A percentile compares a stretch with the other conserved stretches of the same genome.
These are phyloP conservation scores for Tolypocladium album DNA, from an alignment of 2,329 filamentous ascomycete species.

Conservation along the genomic window DNA sequence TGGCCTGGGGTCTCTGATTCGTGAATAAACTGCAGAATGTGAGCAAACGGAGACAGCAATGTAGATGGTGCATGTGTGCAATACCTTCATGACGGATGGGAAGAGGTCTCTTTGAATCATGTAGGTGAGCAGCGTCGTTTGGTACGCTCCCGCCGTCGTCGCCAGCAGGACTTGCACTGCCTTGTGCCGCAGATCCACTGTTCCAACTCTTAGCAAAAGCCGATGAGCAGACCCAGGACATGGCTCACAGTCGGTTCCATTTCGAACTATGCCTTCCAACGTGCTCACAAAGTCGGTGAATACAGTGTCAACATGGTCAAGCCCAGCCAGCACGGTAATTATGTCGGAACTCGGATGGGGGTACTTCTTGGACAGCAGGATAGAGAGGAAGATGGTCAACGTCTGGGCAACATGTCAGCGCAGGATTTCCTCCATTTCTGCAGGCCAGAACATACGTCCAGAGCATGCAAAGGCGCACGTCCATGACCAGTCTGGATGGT, in stretches of 20 bases:
- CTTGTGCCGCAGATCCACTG: conserved; percentile 65
- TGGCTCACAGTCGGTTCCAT: conserved; percentile 56
- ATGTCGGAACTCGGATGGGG: conserved; percentile 93
- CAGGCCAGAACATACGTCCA: conserved; percentile 56
- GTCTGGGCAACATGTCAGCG: conserved; percentile 45
- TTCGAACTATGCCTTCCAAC: conserved; percentile 74
- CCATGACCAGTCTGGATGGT: conserved; percentile 52
- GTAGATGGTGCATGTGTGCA: neutral
- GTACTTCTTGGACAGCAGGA: conserved; percentile 78
- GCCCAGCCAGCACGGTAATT: conserved; percentile 77
- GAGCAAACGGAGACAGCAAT: neutral
- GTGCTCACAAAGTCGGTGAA: conserved; percentile 82
- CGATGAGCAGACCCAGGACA: neutral
- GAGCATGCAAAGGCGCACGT: conserved; percentile 63
- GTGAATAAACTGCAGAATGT: conserved; percentile 56
- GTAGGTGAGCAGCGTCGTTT: conserved; percentile 88
- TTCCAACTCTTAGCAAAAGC: conserved; percentile 13
- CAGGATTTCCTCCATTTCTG: conserved; percentile 2
- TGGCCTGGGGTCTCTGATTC: conserved; percentile 56
- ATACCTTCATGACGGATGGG: conserved; percentile 84
- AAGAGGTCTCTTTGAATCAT: conserved; percentile 93
- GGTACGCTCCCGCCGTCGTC: conserved; percentile 86
- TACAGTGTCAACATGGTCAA: conserved; percentile 76
- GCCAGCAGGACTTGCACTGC: conserved; percentile 74
- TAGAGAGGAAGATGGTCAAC: conserved; percentile 75